These are phyloP conservation scores for Camelina sativa DNA, from an alignment of 345 rosid genomes.

Conservation along the genomic window DNA sequence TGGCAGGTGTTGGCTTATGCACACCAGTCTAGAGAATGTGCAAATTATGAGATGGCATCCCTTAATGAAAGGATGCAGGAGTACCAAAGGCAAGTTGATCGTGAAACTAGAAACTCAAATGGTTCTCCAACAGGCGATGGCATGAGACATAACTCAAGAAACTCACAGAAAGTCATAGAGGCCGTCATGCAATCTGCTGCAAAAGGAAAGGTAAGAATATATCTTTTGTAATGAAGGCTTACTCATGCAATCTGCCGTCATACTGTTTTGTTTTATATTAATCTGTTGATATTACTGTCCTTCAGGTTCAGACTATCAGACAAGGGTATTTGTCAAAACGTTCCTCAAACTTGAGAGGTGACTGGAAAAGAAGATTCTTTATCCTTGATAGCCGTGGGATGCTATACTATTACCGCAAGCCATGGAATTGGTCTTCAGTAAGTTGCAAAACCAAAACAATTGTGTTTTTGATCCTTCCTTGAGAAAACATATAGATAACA, in stretches of 20 bases:
- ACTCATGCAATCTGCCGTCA: constrained; percentile 7
- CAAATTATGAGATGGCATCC: constrained; percentile 77
- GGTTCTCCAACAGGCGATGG: constrained; percentile 53
- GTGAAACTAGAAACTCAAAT: constrained; percentile 50
- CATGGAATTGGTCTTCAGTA: constrained; percentile 64
- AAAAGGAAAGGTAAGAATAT: constrained; percentile 61
- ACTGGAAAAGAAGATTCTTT: constrained; percentile 85
- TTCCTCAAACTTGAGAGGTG: constrained; percentile 82
- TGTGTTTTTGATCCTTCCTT: constrained; percentile 7
- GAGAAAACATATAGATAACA: constrained; percentile 25
- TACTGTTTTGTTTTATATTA: constrained; percentile 8
- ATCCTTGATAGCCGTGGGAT: constrained; percentile 84
- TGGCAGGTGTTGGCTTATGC: constrained; percentile 75
- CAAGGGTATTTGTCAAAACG: constrained; percentile 86
- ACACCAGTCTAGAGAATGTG: constrained; percentile 82
- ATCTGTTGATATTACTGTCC: constrained; percentile 15
- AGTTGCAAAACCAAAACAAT: constrained; percentile 40
- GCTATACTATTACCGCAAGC: constrained; percentile 85
- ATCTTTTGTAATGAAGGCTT: constrained; percentile 1
- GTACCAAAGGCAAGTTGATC: constrained; percentile 65
- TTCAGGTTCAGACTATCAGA: constrained; percentile 77
- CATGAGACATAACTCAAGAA: constrained; percentile 51
- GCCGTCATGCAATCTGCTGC: constrained; percentile 80
- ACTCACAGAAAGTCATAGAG: constrained; percentile 73
- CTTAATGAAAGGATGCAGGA: constrained; percentile 81